Conservation (phyloP, 2,329 filamentous ascomycete species). For the Penicillium olsonii region DNA sequence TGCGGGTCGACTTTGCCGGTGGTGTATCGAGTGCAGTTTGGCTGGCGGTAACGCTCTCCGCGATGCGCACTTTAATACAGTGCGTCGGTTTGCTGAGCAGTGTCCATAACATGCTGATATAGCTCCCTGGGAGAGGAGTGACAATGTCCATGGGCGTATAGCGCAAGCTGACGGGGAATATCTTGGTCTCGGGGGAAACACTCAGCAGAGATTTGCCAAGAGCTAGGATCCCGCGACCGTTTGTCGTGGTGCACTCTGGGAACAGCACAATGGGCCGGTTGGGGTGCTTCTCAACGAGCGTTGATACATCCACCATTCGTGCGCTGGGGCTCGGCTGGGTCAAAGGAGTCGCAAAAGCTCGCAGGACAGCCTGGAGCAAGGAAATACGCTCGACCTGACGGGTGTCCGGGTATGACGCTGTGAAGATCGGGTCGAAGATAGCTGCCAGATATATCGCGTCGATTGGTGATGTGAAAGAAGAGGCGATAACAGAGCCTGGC, state of each 20-base stretch:
- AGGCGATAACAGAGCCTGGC: constrained; percentile 78
- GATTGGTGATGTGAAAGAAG: constrained; percentile 88
- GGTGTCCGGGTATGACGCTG: constrained; percentile 74
- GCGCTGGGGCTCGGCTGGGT: constrained; percentile 49
- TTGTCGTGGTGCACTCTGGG: constrained; percentile 91
- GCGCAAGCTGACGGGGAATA: constrained; percentile 87
- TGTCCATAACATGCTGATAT: constrained; percentile 77
- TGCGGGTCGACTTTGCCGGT: constrained; percentile 21
- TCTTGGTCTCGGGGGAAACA: constrained; percentile 66
- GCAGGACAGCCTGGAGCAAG: constrained; percentile 71
- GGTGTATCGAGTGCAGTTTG: constrained; percentile 26
- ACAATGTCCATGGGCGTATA: constrained; percentile 90
- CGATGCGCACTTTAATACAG: constrained; percentile 86
- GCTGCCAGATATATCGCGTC: constrained; percentile 92
- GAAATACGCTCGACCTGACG: constrained; percentile 74
- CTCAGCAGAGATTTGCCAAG: constrained; percentile 76
- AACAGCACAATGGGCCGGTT: constrained; percentile 80
- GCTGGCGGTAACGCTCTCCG: constrained; percentile 61
- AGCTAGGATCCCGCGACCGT: constrained; percentile 84
- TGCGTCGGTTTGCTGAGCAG: constrained; percentile 83
- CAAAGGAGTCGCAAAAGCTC: constrained; percentile 66
- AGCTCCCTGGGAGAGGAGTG: constrained; percentile 78
- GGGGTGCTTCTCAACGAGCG: constrained; percentile 68
- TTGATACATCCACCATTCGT: constrained; percentile 61
- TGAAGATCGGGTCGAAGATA: constrained; percentile 96